Evolutionary conservation across 345 rosid genomes (phyloP), one percentile per base, ranked within the genome.

Genomic region (Erodium maritimum): DNA sequence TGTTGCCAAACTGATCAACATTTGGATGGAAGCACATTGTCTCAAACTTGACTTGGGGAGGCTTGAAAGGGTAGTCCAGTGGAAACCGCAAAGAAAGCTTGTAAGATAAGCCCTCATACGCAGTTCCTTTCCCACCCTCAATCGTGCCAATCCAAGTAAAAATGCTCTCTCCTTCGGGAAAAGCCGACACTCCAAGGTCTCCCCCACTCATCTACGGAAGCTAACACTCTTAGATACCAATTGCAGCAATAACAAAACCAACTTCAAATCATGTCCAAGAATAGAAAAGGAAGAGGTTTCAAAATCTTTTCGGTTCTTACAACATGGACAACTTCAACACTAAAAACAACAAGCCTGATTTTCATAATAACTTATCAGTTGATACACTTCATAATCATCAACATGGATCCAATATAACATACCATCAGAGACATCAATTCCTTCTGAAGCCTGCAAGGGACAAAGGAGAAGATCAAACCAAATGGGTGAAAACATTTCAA

Each of bases 391-490:
- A 21, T 10, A 6, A 17, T 54, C 23, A 20, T 29, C 33, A 6
- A 11, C 11, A 0, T 21, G 11, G 45, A 33, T 19, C 45, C 21
- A 58, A 34, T 17, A 21, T 5, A 65, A 34, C 84, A 58, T 65
- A 83, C 90, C 90, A 83, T 83, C 13, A 83, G 65, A 33, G 90
- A 71, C 90, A 81, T 83, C 64, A 83, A 66, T 52, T 83, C 90
- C 67, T 81, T 75, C 59, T 83, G 90, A 45, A 83, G 71, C 80
- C 90, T 83, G 84, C 45, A 45, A 52, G 20, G 20, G 10, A 11
- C 4, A 51, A 18, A 33, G 5, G 17, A 34, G n/a, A 11, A 29
- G 0, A 29, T 29, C 37, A 3, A 29, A 55, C 22, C 51, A 23
- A 12, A 37, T 42, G 14, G 16, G 52, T 1, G 19, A 18, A 4